These are phyloP conservation scores for Chaetomiaceae sp. DNA, from an alignment of 2,329 filamentous ascomycete genomes.

Conservation along the genomic window DNA sequence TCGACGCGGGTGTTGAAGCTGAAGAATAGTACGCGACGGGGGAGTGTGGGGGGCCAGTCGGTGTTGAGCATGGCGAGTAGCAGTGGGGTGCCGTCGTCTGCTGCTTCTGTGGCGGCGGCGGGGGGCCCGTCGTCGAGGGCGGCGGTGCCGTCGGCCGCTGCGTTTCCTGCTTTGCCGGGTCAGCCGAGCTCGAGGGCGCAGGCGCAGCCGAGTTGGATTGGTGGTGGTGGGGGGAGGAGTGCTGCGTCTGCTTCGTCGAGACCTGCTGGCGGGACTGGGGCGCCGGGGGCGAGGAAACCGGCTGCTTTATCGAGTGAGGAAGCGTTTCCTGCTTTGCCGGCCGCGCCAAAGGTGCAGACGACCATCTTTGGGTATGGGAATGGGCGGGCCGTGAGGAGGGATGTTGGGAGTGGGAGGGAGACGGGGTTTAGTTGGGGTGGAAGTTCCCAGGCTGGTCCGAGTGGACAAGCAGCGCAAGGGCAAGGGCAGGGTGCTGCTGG, in stretches of 20 bases:
- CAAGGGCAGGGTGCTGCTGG: constrained; percentile 33
- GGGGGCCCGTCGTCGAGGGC: constrained; percentile 2
- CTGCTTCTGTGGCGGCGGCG: constrained; percentile 19
- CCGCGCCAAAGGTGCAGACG: constrained; percentile 64
- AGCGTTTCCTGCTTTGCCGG: constrained; percentile 77
- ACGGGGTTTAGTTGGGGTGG: constrained; percentile 53
- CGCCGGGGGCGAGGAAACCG: background rate
- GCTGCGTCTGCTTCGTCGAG: background rate
- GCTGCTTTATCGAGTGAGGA: constrained; percentile 40
- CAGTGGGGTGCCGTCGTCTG: no score
- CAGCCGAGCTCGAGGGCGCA: background rate
- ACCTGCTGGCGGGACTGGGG: background rate
- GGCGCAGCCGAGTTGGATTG: constrained; percentile 24
- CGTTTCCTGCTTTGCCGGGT: constrained; percentile 43
- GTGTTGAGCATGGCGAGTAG: no score
- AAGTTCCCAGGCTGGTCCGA: constrained; percentile 31
- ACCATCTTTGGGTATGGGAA: constrained; percentile 59
- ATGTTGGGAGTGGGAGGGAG: constrained; percentile 39
- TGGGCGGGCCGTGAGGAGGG: constrained; percentile 49
- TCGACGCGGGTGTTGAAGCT: constrained; percentile 54
- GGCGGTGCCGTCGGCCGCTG: constrained; percentile 30
- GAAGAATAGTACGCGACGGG: constrained; percentile 53
- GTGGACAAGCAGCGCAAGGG: constrained; percentile 25
- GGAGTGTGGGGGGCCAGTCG: constrained; percentile 27
- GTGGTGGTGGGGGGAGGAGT: background rate